Base-by-base conservation (phyloP, 208 protist species). In the Porcisia hertigi region DNA sequence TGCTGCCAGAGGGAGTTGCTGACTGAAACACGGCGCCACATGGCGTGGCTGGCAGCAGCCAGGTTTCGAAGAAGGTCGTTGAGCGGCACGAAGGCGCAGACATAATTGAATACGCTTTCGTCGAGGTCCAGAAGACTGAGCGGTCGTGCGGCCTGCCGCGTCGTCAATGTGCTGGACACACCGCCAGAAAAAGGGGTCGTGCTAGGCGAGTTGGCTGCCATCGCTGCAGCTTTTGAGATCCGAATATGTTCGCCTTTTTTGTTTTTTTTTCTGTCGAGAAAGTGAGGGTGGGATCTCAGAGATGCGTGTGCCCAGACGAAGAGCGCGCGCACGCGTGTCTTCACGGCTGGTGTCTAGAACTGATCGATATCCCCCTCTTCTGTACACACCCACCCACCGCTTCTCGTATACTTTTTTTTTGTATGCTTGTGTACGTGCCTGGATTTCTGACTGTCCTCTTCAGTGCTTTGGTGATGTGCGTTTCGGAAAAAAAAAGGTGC, bases 51-150 rank as follows among this genome's bases (percentile, higher is more conserved):
- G 20, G 65, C 65, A 20, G 47, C 8, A 30, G 77, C 41, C 52
- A 82, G 14, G 43, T 43, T 41, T n/a, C 34, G 47, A 9, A 82
- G 64, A 8, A 82, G 66, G 43, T 82, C 77, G 25, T 71, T 62
- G 20, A 82, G 25, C 4, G 77, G 77, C 30, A 82, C 55, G 58
- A 73, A 82, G 64, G 77, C n/a, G 72, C 77, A 82, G 66, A 82
- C 0, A 39, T 77, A 70, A 45, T 73, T 34, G 66, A 82, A 77
- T 25, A 74, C 20, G 43, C 77, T 71, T 2, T 67, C 71, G 30
- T 82, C 66, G 14, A 82, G 77, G n/a, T 62, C 53, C 18, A 82
- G 52, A 3, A 82, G 52, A 55, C 54, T 54, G 18, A 16, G 54
- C 12, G 3, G 71, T 49, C 54, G 63, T 41, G 62, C 53, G 25